Base-by-base conservation (phyloP, 441 rosid species). In the Jatropha multifida region DNA sequence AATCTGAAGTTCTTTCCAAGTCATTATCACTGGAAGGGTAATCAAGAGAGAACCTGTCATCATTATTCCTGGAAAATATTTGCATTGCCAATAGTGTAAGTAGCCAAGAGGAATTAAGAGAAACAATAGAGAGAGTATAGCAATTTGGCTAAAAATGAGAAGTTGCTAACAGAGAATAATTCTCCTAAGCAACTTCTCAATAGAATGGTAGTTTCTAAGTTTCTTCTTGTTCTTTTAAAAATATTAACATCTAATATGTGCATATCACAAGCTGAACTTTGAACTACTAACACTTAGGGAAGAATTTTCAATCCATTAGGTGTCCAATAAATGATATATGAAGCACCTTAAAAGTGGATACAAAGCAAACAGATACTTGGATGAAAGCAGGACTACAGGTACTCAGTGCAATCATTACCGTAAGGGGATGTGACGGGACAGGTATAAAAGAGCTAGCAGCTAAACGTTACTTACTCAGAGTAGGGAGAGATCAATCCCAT, bases 401-500 rank as follows among this genome's bases (percentile, higher is more conserved):
- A 8, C 11, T 44, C 11, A 26, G n/a, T 41, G 37, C 32, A 41
- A 41, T 23, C 26, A 2, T 32, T 46, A 17, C 13, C 51, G 13
- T 20, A 11, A 62, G 26, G 55, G 12, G 17, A n/a, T 26, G 44
- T 46, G 51, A 51, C 20, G 46, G 55, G 26, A 58, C 32, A 10
- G 59, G 5, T 44, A 44, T 40, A 40, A 10, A 32, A 23, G 7
- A 4, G 32, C 10, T 40, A 26, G 54, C 40, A 63, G 38, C 58
- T 15, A 49, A 54, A 52, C 15, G 52, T 48, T 61, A 89, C 97
- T 89, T 87, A 95, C 99, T 85, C 90, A 51, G 83, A n/a, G 69
- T 75, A 71, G 55, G 88, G 81, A n/a, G 81, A 76, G 76, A 72
- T 68, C 32, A 81, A 81, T 84, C 88, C 94, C 90, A 83, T 87